phyloP scores from a whole-genome alignment of 202 grass and related monocot genomes.

The Panicum virgatum region DNA sequence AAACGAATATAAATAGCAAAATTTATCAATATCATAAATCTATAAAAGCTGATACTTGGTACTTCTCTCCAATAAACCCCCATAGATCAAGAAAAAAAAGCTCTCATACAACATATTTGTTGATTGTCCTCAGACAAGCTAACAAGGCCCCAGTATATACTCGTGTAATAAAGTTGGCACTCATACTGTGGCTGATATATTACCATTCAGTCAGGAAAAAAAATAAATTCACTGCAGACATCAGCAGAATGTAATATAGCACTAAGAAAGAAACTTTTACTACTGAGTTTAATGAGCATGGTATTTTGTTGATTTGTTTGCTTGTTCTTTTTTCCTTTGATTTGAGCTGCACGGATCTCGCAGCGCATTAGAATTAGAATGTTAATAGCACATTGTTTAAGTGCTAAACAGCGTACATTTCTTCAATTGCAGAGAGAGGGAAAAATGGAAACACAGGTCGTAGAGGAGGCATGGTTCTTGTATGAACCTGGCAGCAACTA shows the following conservation, averaged over 20 bases:
- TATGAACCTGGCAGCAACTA: no score
- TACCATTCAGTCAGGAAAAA: background rate
- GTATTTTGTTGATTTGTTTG: no score
- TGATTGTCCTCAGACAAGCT: background rate
- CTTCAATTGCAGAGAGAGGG: no score
- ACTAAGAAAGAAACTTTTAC: background rate
- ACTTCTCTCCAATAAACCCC: background rate
- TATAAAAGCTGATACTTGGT: background rate
- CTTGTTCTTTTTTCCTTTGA: no score
- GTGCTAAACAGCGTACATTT: no score
- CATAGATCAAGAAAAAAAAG: background rate
- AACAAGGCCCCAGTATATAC: background rate
- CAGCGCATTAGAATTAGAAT: no score
- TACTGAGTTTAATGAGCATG: no score
- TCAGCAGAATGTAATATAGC: constrained; percentile 12
- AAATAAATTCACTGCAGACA: background rate
- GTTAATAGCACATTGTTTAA: no score
- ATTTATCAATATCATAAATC: background rate
- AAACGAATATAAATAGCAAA: background rate
- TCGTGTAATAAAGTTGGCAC: background rate
- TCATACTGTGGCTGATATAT: background rate
- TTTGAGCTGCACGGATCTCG: no score
- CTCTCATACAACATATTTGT: background rate
- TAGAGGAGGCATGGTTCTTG: no score
- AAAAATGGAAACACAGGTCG: no score